Evolutionary conservation across 2,329 filamentous ascomycete genomes (phyloP).

Genomic region (Aspergillus pseudoviridinutans): DNA sequence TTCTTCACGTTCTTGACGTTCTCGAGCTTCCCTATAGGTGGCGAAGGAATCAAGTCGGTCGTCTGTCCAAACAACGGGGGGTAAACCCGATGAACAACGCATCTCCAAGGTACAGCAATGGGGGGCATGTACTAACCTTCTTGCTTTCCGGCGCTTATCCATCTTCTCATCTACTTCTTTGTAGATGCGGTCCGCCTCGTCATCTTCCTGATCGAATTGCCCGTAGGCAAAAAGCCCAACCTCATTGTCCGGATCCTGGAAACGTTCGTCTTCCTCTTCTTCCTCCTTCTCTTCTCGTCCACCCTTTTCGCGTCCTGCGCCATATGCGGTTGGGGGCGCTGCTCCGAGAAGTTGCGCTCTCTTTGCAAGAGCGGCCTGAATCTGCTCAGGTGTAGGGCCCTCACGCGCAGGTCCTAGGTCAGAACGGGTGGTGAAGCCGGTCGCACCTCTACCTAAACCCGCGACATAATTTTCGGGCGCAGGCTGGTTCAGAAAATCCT

Average conservation of each 20-base stretch:
- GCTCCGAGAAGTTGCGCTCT: slow-evolving; percentile 77
- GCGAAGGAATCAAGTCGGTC: slow-evolving; percentile 65
- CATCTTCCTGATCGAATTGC: slow-evolving; percentile 94
- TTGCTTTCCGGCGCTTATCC: slow-evolving; percentile 78
- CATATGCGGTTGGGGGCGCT: slow-evolving; percentile 69
- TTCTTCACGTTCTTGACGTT: slow-evolving; percentile 84
- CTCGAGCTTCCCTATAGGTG: slow-evolving; percentile 81
- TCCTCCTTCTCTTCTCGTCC: slow-evolving; percentile 61
- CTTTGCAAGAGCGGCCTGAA: slow-evolving; percentile 95
- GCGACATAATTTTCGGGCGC: slow-evolving; percentile 88
- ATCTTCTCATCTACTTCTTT: slow-evolving; percentile 95
- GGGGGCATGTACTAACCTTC: slow-evolving; percentile 66
- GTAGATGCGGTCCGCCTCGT: slow-evolving; percentile 95
- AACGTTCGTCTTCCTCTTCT: slow-evolving; percentile 73
- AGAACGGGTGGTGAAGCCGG: slow-evolving; percentile 94
- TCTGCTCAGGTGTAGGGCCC: slow-evolving; percentile 94
- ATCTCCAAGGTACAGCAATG: slow-evolving; percentile 32
- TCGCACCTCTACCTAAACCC: slow-evolving; percentile 94
- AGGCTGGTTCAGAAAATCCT: slow-evolving; percentile 86
- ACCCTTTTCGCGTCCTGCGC: slow-evolving; percentile 65
- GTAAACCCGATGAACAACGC: slow-evolving; percentile 64
- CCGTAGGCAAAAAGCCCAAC: slow-evolving; percentile 92
- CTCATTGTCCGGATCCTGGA: slow-evolving; percentile 96
- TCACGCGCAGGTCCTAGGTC: slow-evolving; percentile 93
- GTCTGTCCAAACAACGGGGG: slow-evolving; percentile 64